phyloP scores from a whole-genome alignment of 2,329 filamentous ascomycete genomes.

The Sporothrix pseudoabietina region DNA sequence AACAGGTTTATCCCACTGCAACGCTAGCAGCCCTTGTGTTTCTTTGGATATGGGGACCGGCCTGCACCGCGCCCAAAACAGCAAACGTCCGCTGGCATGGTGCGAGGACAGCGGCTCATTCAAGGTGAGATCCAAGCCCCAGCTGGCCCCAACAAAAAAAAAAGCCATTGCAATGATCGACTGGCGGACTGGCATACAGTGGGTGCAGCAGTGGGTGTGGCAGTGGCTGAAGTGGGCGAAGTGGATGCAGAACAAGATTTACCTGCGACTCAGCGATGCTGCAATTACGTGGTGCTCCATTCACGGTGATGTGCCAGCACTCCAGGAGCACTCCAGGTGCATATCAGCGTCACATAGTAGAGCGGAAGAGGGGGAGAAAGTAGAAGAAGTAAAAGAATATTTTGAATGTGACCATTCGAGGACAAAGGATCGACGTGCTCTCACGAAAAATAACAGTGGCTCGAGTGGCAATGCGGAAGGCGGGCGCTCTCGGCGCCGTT shows the following conservation, averaged over 20 bases:
- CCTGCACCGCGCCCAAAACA: conserved; percentile 20
- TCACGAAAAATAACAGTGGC: neutral
- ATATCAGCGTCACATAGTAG: neutral
- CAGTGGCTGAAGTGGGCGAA: neutral
- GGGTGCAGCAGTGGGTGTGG: neutral
- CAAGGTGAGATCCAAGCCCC: neutral
- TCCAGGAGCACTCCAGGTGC: neutral
- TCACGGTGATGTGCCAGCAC: neutral
- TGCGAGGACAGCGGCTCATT: neutral
- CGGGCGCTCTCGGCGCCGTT: neutral
- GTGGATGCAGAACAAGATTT: neutral
- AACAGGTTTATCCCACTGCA: conserved; percentile 12
- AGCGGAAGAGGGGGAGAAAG: neutral
- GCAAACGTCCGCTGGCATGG: conserved; percentile 20
- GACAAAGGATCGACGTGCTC: neutral
- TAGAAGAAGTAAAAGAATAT: neutral
- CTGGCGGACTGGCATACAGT: neutral
- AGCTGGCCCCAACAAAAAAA: neutral
- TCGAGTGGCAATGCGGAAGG: neutral
- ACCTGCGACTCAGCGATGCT: neutral
- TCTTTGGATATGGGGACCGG: conserved; percentile 1
- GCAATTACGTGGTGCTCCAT: neutral
- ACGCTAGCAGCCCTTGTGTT: conserved; percentile 1
- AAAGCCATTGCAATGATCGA: neutral
- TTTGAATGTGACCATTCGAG: neutral